These are phyloP conservation scores for Ophiostoma ulmi DNA, from an alignment of 2,329 filamentous ascomycete species.

Conservation along the genomic window DNA sequence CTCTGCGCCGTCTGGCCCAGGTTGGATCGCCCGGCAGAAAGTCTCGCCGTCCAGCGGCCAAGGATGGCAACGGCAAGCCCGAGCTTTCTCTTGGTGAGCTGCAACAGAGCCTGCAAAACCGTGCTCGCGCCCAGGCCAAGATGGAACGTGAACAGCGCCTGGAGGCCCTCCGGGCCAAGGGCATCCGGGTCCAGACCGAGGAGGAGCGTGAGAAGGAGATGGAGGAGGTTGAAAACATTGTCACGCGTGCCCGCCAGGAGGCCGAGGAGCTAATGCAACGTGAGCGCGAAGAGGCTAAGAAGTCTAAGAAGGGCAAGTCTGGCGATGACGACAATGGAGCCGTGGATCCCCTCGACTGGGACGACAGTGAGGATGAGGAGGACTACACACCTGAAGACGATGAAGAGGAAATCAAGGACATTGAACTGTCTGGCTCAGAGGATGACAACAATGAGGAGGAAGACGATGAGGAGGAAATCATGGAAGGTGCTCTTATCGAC, in stretches of 20 bases:
- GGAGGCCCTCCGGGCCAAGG: conserved; percentile 70
- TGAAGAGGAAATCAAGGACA: conserved; percentile 20
- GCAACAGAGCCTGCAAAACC: conserved; percentile 54
- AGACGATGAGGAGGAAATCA: conserved; percentile 29
- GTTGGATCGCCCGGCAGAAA: conserved; percentile 55
- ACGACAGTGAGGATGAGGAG: conserved; percentile 41
- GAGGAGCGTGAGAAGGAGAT: conserved; percentile 82
- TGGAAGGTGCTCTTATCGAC: conserved; percentile 28
- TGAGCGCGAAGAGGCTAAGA: conserved; percentile 70
- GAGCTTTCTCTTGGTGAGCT: conserved; percentile 48
- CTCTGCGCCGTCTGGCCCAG: conserved; percentile 69
- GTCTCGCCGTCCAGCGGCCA: conserved; percentile 25
- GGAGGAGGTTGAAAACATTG: conserved; percentile 78
- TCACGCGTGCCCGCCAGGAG: conserved; percentile 77
- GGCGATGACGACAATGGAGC: conserved; percentile 54
- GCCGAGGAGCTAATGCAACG: conserved; percentile 71
- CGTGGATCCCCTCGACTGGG: conserved; percentile 25
- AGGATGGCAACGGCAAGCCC: conserved; percentile 16
- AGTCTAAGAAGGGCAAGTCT: conserved; percentile 44
- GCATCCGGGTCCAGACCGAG: conserved; percentile 73
- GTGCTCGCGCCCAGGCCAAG: conserved; percentile 74
- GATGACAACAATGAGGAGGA: conserved; percentile 26
- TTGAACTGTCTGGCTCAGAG: conserved; percentile 19
- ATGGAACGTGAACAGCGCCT: conserved; percentile 72
- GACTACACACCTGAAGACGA: conserved; percentile 19